Percentiles rank a stretch among this genome's conserved stretches.
Conservation (phyloP, 2,329 filamentous ascomycete species). For the Trichoderma endophyticum region DNA sequence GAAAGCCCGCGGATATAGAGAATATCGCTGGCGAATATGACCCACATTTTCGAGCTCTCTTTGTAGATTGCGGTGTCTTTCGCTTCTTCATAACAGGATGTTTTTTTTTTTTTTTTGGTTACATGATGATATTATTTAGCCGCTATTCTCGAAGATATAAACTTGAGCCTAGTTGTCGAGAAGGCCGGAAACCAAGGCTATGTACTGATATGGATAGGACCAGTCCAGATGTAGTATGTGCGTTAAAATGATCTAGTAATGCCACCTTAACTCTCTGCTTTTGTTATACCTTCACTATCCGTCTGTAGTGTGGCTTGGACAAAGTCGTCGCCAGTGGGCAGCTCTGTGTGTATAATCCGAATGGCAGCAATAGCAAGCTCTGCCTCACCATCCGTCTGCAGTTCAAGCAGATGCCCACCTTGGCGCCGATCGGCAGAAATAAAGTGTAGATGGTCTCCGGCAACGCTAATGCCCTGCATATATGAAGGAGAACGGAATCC, state of each 20-base stretch:
- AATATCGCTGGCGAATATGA: neutral
- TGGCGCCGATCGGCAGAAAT: neutral
- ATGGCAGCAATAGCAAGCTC: neutral
- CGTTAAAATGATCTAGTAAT: neutral
- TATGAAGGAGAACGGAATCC: neutral
- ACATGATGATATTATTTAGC: neutral
- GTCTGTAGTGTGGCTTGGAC: neutral
- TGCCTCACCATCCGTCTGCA: neutral
- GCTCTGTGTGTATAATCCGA: neutral
- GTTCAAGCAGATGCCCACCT: neutral
- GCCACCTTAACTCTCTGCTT: neutral
- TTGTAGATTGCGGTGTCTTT: neutral
- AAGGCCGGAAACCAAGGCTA: too few species aligned
- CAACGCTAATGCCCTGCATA: neutral
- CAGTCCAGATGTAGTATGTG: neutral
- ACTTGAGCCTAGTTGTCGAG: too few species aligned
- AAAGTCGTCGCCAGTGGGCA: neutral
- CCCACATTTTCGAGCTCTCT: neutral
- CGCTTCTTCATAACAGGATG: neutral
- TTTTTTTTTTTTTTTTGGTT: too few species aligned
- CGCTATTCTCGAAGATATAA: too few species aligned
- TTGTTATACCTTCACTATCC: neutral
- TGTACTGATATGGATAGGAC: too few species aligned
- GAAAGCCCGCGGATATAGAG: neutral
- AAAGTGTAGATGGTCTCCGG: neutral